Evolutionary conservation across 768 basidiomycete genomes (phyloP).

Genomic region (Boletellus sp.): DNA sequence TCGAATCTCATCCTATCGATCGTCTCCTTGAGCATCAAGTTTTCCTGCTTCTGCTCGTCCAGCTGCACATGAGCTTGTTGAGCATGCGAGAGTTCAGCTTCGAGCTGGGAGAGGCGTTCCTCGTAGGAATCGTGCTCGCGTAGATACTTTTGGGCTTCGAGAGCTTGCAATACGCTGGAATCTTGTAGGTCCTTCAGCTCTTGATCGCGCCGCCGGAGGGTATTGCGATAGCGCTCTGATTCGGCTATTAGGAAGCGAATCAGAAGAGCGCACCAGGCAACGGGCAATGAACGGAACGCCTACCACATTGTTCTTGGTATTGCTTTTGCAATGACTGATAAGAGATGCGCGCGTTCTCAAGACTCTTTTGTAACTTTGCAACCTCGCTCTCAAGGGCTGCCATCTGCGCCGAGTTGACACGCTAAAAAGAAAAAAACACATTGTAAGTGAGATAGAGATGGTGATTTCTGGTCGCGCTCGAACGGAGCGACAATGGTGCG

Average conservation of each 20-base stretch:
- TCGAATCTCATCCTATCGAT: constrained; percentile 94
- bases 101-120: constrained; percentile 64
- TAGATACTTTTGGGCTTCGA: constrained; percentile 64
- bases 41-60: constrained; percentile 94
- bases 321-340: constrained; percentile 80
- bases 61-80: constrained; percentile 70
- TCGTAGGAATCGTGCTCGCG: constrained; percentile 72
- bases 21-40: constrained; percentile 88
- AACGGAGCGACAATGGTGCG: constrained; percentile 13
- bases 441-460: constrained; percentile 1
- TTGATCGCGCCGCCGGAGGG: constrained; percentile 72
- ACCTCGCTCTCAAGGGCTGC: constrained; percentile 73
- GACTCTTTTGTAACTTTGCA: constrained; percentile 62
- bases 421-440: constrained; percentile 36
- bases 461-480: constrained; percentile 1
- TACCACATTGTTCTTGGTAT: constrained; percentile 85
- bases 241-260: constrained; percentile 42
- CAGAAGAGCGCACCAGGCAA: background rate
- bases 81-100: constrained; percentile 65
- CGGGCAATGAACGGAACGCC: constrained; percentile 27
- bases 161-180: constrained; percentile 50
- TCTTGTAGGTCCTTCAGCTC: constrained; percentile 66
- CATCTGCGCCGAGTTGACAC: constrained; percentile 64
- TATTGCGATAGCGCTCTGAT: constrained; percentile 74
- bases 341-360: constrained; percentile 69